phyloP scores from a whole-genome alignment of 2,329 filamentous ascomycete species.

The Verticillium alfalfae region DNA sequence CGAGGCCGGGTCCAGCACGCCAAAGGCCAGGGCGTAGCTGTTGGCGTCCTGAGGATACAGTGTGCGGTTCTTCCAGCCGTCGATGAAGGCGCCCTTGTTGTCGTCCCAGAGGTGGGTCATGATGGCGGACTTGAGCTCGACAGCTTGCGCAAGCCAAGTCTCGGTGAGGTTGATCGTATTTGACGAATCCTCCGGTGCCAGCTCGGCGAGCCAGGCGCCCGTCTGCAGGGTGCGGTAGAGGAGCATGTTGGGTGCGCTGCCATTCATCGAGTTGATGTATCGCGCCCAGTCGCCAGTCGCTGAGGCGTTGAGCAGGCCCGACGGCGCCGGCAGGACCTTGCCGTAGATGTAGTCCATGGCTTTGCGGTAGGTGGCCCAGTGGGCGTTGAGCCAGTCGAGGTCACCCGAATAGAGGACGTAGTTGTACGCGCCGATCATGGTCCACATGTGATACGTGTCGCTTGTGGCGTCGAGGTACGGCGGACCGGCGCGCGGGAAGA shows the following conservation, averaged over 20 bases:
- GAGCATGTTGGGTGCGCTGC: slow-evolving; percentile 40
- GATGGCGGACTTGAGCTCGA: slow-evolving; percentile 35
- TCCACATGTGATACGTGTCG: slow-evolving; percentile 28
- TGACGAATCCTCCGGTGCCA: slow-evolving; percentile 29
- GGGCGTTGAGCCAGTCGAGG: slow-evolving; percentile 8
- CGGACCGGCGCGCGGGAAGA: slow-evolving; percentile 43
- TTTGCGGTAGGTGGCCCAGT: slow-evolving; percentile 23
- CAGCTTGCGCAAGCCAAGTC: slow-evolving; percentile 33
- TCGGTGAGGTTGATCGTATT: slow-evolving; percentile 24
- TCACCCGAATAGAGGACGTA: slow-evolving; percentile 41
- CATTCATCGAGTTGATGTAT: slow-evolving; percentile 39
- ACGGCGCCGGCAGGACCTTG: slow-evolving; percentile 16
- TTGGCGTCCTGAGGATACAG: slow-evolving; percentile 58
- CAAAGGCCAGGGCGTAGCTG: slow-evolving; percentile 46
- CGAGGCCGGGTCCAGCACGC: slow-evolving; percentile 28
- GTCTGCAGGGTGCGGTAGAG: slow-evolving; percentile 49
- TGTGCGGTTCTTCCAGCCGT: slow-evolving; percentile 43
- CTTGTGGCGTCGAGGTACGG: slow-evolving; percentile 30
- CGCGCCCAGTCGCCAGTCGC: slow-evolving; percentile 46
- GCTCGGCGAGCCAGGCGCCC: slow-evolving; percentile 43
- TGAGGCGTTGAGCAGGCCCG: slow-evolving; percentile 35
- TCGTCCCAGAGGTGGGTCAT: slow-evolving; percentile 43
- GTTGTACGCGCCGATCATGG: slow-evolving; percentile 50
- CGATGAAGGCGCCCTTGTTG: slow-evolving; percentile 42
- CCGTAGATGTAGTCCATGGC: slow-evolving; percentile 20